These are phyloP conservation scores for Trypanosoma congolense DNA, from an alignment of 208 protist species.

Conservation along the genomic window DNA sequence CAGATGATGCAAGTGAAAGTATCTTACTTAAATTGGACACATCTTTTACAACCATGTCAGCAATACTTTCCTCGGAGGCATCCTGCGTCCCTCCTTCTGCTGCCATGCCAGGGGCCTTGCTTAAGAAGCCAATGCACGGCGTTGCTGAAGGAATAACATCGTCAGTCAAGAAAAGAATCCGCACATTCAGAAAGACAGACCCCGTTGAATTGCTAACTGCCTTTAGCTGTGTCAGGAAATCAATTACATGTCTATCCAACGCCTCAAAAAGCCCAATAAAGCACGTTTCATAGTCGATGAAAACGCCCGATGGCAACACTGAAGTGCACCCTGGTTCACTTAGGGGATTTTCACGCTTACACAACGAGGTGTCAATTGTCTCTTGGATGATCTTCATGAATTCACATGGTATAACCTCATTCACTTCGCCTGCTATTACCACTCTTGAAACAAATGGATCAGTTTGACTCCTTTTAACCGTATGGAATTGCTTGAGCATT, in stretches of 20 bases:
- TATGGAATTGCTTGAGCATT: constrained; percentile 35
- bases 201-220: constrained; percentile 14
- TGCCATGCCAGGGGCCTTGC: constrained; percentile 49
- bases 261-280: constrained; percentile 69
- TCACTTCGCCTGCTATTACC: constrained; percentile 39
- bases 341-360: constrained; percentile 11
- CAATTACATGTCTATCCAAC: constrained; percentile 49
- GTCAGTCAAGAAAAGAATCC: constrained; percentile 64
- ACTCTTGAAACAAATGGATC: constrained; percentile 50
- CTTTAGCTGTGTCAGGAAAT: constrained; percentile 35
- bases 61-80: constrained; percentile 49
- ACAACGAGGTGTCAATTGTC: constrained; percentile 4
- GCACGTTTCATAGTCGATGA: constrained; percentile 63
- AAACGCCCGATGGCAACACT: constrained; percentile 15
- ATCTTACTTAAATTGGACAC: constrained; percentile 51
- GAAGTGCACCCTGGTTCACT: background rate
- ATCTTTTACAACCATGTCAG: constrained; percentile 37
- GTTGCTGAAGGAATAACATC: constrained; percentile 28
- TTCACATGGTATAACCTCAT: constrained; percentile 11
- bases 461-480: constrained; percentile 23
- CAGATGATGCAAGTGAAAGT: constrained; percentile 13
- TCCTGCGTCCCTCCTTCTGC: constrained; percentile 23
- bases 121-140: constrained; percentile 28
- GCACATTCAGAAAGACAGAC: constrained; percentile 22
- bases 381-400: constrained; percentile 15